phyloP scores from a whole-genome alignment of 2,329 filamentous ascomycete genomes.

The Cladorrhinum sp. region DNA sequence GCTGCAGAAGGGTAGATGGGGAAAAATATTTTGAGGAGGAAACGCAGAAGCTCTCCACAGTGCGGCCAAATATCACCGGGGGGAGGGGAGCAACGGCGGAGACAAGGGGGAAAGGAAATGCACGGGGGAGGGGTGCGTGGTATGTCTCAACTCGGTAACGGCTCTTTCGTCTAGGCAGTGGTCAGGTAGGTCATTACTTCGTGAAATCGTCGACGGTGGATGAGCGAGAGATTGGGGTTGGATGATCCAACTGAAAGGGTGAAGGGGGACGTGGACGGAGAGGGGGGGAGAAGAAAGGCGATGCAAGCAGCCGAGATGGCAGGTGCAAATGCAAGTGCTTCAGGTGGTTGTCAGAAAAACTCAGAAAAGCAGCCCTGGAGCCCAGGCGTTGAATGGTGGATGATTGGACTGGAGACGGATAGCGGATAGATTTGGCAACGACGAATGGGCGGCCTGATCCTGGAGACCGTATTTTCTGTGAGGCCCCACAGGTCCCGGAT shows the following conservation, averaged over 20 bases:
- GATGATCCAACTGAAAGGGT: not conserved
- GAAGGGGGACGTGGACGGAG: not conserved
- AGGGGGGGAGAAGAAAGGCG: conserved; percentile 3
- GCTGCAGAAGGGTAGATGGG: conserved; percentile 17
- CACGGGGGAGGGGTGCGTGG: conserved; percentile 9
- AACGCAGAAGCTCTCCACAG: conserved; percentile 21
- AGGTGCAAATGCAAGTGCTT: conserved; percentile 2
- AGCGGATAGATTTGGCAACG: not conserved
- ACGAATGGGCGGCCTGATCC: conserved; percentile 17
- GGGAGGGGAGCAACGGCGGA: conserved; percentile 9
- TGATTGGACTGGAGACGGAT: not conserved
- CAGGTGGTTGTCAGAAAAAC: conserved; percentile 14
- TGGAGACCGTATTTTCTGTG: conserved; percentile 25
- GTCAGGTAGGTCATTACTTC: not conserved
- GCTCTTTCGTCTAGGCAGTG: not conserved
- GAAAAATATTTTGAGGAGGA: conserved; percentile 11
- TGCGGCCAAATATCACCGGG: conserved; percentile 7
- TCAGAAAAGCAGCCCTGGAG: conserved; percentile 1
- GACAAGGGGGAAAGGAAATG: conserved; percentile 10
- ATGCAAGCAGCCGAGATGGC: conserved; percentile 22
- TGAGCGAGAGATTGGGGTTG: not conserved
- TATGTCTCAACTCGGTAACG: not conserved
- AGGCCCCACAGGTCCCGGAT: not conserved
- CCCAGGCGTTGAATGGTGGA: not conserved
- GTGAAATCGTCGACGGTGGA: not conserved